Evolutionary conservation across 306 rosid species (phyloP), one percentile per base, ranked within the genome.

Genomic region (Rosa persica): DNA sequence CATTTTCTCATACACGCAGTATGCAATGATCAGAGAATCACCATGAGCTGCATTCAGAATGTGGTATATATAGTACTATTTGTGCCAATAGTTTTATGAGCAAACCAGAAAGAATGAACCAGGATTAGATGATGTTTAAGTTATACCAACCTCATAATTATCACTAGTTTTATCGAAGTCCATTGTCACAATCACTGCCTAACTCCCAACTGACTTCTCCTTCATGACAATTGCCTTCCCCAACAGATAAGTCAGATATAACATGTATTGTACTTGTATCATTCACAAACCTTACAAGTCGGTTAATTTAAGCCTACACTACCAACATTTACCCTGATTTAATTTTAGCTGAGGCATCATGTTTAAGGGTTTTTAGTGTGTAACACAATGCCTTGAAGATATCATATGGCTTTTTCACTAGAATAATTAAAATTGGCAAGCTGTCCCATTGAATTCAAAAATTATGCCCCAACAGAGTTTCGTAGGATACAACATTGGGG

Each of bases 81-180:
- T 44, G 38, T 70, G 67, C 78, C 58, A 88, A 72, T 86, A 82
- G 80, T 84, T 83, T 76, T 86, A 74, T 75, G 55, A 75, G 64
- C 46, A 84, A 89, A 70, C 82, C 81, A 77, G 71, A 92, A 87
- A 75, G 94, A 87, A 88, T 90, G 94, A 88, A 76, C 74, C 55
- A 3, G 42, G 62, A 74, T 84, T 92, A 89, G 94, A 94, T 88
- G 81, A 85, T 70, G 81, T 84, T 85, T 87, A 87, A 92, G 97
- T 90, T 82, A 72, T 61, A 73, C 91, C 91, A 79, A 88, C 88
- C 82, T 74, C 76, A 55, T 25, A 34, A 62, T 61, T 58, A 16
- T 25, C 70, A 23, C 57, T 58, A 78, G 64, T 19, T 81, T 81
- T 61, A 64, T 74, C 16, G 80, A 65, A 79, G 80, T 79, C 72